Evolutionary conservation across 1,284 basidiomycete genomes (phyloP).

Genomic region (Irpex rosettiformis): DNA sequence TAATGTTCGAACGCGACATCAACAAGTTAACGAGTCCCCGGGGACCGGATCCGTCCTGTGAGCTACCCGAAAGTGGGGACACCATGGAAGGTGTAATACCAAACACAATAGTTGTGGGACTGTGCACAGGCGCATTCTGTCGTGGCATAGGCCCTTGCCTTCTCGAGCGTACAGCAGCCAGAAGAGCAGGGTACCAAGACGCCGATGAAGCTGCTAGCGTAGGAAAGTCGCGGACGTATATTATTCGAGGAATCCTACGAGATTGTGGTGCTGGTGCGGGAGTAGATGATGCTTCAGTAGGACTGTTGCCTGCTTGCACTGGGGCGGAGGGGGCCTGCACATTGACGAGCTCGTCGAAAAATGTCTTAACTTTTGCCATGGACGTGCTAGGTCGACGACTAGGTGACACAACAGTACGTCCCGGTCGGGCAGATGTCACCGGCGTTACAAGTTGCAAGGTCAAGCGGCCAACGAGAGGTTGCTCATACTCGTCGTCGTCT

Average conservation of each 20-base stretch:
- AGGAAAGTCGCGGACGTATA: slow-evolving; percentile 80
- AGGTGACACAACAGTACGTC: slow-evolving; percentile 29
- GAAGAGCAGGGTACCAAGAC: slow-evolving; percentile 76
- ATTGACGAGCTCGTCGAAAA: slow-evolving; percentile 76
- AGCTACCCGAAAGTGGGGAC: slow-evolving; percentile 14
- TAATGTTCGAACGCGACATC: slow-evolving; percentile 14
- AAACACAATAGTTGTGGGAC: slow-evolving; percentile 79
- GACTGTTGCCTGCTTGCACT: not conserved
- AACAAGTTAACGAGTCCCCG: slow-evolving; percentile 36
- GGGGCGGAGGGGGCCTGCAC: slow-evolving; percentile 36
- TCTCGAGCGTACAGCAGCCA: slow-evolving; percentile 71
- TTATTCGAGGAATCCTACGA: slow-evolving; percentile 57
- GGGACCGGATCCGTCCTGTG: slow-evolving; percentile 31
- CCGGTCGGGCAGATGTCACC: slow-evolving; percentile 27
- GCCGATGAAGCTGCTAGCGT: slow-evolving; percentile 71
- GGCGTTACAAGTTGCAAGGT: slow-evolving; percentile 59
- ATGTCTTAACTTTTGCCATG: slow-evolving; percentile 55
- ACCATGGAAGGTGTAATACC: slow-evolving; percentile 76
- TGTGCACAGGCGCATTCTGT: slow-evolving; percentile 51
- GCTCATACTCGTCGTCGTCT: slow-evolving; percentile 48
- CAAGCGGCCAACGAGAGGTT: slow-evolving; percentile 39
- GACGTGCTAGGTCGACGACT: slow-evolving; percentile 34
- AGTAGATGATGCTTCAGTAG: slow-evolving; percentile 19
- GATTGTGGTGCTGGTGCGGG: slow-evolving; percentile 14
- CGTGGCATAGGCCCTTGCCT: slow-evolving; percentile 59